phyloP scores from a whole-genome alignment of 2,329 filamentous ascomycete genomes.

The Lachnum nothofagi region DNA sequence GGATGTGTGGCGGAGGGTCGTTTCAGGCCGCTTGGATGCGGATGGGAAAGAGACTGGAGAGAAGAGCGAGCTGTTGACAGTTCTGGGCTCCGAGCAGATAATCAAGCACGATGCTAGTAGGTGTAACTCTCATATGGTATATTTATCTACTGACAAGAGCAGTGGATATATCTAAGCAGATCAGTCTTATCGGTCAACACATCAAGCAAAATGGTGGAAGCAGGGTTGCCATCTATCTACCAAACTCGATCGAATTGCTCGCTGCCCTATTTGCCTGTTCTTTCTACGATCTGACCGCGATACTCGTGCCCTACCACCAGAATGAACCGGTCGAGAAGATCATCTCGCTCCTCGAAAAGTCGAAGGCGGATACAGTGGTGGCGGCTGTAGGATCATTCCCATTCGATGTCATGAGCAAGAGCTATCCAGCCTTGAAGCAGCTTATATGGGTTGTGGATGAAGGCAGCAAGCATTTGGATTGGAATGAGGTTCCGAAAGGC shows the following conservation, averaged over 20 bases:
- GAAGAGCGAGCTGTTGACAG: conserved; percentile 68
- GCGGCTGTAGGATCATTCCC: conserved; percentile 84
- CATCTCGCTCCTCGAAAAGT: conserved; percentile 65
- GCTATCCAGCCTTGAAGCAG: conserved; percentile 66
- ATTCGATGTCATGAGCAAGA: conserved; percentile 64
- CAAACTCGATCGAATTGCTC: conserved; percentile 87
- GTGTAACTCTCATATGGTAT: conserved; percentile 10
- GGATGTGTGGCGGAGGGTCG: conserved; percentile 78
- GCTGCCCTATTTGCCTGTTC: conserved; percentile 78
- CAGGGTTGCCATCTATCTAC: conserved; percentile 82
- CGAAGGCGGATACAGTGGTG: conserved; percentile 74
- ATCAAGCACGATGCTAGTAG: conserved; percentile 64
- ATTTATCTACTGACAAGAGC: conserved; percentile 25
- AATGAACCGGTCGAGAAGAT: conserved; percentile 54
- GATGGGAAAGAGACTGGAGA: conserved; percentile 57
- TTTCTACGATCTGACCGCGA: conserved; percentile 75
- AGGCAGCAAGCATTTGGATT: conserved; percentile 88
- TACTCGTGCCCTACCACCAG: conserved; percentile 82
- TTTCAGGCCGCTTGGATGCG: conserved; percentile 58
- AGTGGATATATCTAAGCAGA: conserved; percentile 75
- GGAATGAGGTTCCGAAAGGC: conserved; percentile 80
- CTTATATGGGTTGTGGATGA: conserved; percentile 91
- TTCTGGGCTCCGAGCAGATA: conserved; percentile 69
- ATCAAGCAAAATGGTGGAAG: conserved; percentile 66
- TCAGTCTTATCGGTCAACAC: conserved; percentile 78